phyloP scores from a whole-genome alignment of 2,329 filamentous ascomycete species.

The Teratosphaeria destructans region DNA sequence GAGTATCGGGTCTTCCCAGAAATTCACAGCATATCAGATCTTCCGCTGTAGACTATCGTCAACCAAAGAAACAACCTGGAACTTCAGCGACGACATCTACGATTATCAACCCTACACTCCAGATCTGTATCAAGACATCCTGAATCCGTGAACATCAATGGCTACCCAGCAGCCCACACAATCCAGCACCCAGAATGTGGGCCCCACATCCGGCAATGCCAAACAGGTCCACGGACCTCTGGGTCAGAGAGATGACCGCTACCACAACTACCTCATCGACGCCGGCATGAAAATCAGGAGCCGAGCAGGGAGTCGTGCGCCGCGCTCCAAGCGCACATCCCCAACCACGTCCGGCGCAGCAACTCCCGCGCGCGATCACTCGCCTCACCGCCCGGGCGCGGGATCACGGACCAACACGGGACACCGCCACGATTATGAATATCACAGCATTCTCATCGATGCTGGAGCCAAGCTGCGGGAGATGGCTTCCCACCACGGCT shows the following conservation, averaged over 20 bases:
- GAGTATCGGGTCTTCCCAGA: background rate
- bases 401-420: background rate
- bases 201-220: background rate
- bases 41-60: background rate
- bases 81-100: background rate
- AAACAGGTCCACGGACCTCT: background rate
- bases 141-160: background rate
- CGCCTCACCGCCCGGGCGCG: background rate
- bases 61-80: background rate
- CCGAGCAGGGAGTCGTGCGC: background rate
- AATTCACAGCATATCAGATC: background rate
- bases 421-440: background rate
- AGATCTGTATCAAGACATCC: background rate
- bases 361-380: background rate
- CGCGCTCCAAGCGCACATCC: background rate
- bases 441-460: background rate
- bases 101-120: background rate
- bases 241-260: background rate
- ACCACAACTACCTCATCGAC: background rate
- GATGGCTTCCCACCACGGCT: background rate
- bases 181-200: background rate
- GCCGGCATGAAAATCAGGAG: background rate
- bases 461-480: background rate
- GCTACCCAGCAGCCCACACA: background rate
- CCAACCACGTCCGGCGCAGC: background rate